Evolutionary conservation across 1,284 basidiomycete genomes (phyloP).

Genomic region (Naganishia albida): DNA sequence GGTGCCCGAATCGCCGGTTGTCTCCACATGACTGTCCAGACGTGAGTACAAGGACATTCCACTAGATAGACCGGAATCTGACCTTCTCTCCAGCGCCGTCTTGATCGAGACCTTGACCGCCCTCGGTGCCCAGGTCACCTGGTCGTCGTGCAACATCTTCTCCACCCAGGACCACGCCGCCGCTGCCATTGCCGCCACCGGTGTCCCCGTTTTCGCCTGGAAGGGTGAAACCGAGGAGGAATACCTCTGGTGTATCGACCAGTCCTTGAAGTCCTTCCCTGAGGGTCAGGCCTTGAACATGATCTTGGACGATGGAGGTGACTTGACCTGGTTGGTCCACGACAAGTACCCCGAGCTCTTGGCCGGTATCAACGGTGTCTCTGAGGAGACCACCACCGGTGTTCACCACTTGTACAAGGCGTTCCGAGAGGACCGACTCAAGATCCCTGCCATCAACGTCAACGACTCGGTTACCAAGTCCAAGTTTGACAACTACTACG

Average conservation of each 20-base stretch:
- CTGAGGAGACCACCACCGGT: constrained; percentile 99
- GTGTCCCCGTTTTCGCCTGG: constrained; percentile 98
- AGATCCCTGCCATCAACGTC: constrained; percentile 99
- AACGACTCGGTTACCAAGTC: constrained; percentile 99
- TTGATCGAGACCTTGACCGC: constrained; percentile 94
- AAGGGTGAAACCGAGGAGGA: constrained; percentile 99
- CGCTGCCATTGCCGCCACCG: constrained; percentile 95
- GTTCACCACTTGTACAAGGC: constrained; percentile 99
- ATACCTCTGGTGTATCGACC: constrained; percentile 97
- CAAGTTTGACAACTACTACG: constrained; percentile 88
- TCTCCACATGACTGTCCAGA: constrained; percentile 98
- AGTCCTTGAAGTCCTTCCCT: constrained; percentile 74
- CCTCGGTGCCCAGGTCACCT: constrained; percentile 95
- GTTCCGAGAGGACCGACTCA: constrained; percentile 92
- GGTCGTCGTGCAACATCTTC: constrained; percentile 99
- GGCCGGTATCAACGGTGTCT: constrained; percentile 82
- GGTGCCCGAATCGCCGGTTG: constrained; percentile 97
- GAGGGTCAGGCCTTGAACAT: constrained; percentile 86
- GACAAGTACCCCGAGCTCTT: constrained; percentile 93
- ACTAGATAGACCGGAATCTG: not conserved
- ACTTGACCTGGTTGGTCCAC: constrained; percentile 92
- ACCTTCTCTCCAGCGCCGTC: constrained; percentile 61
- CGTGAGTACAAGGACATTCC: constrained; percentile 48
- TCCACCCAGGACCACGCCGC: constrained; percentile 99
- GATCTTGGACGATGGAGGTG: constrained; percentile 99